A percentile compares a stretch with the other conserved stretches of the same genome.
Conservation (phyloP, 2,329 filamentous ascomycete genomes). For the Neopestalotiopsis clavispora region DNA sequence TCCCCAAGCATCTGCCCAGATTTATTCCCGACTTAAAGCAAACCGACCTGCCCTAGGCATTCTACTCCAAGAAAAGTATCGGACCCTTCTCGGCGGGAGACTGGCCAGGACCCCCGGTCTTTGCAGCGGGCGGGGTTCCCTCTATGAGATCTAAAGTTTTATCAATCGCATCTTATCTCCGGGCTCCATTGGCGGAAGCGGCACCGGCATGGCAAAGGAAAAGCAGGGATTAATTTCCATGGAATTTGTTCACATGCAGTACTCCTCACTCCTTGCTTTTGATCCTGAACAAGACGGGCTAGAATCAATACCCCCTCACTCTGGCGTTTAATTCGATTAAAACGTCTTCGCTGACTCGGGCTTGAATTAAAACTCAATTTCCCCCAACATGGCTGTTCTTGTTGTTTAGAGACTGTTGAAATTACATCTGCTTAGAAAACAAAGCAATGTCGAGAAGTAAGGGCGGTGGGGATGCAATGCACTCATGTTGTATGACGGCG, state of each 20-base stretch:
- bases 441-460: too few relatives aligned
- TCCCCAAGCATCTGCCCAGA: background rate
- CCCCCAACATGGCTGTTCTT: too few relatives aligned
- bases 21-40: too few relatives aligned
- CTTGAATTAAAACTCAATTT: too few relatives aligned
- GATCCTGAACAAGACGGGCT: too few relatives aligned
- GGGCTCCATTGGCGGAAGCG: background rate
- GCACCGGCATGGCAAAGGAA: background rate
- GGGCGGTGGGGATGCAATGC: background rate
- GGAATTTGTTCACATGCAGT: background rate
- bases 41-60: background rate
- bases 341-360: too few relatives aligned
- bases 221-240: background rate
- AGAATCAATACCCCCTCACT: too few relatives aligned
- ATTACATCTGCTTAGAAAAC: too few relatives aligned
- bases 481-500: background rate
- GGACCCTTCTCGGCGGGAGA: background rate
- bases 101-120: background rate
- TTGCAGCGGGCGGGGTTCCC: background rate
- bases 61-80: background rate
- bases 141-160: background rate
- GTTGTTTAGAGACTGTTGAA: too few relatives aligned
- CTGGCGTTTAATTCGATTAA: too few relatives aligned
- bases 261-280: too few relatives aligned
- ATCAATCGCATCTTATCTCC: constrained; percentile 10